Base-by-base conservation (phyloP, 257 asterid genomes). In the Orobanche coerulescens region DNA sequence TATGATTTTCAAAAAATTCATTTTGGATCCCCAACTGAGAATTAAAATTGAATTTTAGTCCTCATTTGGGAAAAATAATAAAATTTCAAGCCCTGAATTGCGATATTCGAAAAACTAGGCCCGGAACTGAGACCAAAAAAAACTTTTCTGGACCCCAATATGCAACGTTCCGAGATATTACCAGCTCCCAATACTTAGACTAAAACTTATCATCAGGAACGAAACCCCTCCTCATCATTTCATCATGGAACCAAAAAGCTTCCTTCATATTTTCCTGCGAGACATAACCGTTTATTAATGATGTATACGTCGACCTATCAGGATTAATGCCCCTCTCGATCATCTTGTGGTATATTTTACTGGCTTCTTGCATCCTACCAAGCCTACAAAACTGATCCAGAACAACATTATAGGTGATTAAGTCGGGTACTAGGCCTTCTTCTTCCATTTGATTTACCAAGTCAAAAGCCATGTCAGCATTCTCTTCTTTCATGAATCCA, bases 151-250 rank as follows among this genome's bases (percentile, higher is more conserved):
- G n/a, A n/a, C n/a, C n/a, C n/a, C n/a, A n/a, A n/a, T n/a, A n/a
- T n/a, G n/a, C n/a, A n/a, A n/a, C n/a, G n/a, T n/a, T n/a, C 40
- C 49, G 26, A 13, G 20, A 20, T 10, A 18, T 10, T 26, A 49
- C 37, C 55, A 42, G 39, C 64, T 65, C n/a, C 33, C 50, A 68
- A 22, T 49, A 42, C 50, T 22, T 36, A 23, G 39, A 44, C 79
- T 82, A 87, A 74, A 84, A 87, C 68, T 75, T 82, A 57, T 87
- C 94, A 67, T 84, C 96, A 5, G 89, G 96, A 64, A 64, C 78
- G 49, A 87, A 87, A 8, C 94, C 95, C 77, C 48, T 71, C 54
- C 63, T 72, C 78, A 87, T 71, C 95, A 87, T 87, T 65, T 82
- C 86, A 72, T 83, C 89, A 33, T 86, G 95, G 46, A 86, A 43